Percentiles rank a stretch among this genome's conserved stretches.
phyloP scores from a whole-genome alignment of 768 basidiomycete genomes.

The Gloeophyllum trabeum region DNA sequence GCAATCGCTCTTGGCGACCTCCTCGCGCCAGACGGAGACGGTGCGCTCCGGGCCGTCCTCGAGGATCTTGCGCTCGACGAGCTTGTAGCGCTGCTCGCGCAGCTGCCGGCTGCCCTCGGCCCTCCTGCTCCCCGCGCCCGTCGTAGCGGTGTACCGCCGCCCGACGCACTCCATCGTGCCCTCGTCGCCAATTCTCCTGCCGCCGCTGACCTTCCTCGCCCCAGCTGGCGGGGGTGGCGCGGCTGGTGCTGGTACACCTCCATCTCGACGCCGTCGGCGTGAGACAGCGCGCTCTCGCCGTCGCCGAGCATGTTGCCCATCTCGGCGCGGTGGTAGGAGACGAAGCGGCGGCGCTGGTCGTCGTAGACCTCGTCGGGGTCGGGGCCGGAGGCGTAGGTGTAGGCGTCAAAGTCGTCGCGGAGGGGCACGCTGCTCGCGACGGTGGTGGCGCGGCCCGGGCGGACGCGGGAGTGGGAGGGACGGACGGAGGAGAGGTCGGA shows the following conservation, averaged over 20 bases:
- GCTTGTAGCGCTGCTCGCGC: no score
- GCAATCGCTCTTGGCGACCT: slow-evolving; percentile 18
- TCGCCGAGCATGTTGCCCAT: background rate
- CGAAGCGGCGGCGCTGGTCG: background rate
- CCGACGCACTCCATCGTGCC: background rate
- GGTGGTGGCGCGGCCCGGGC: no score
- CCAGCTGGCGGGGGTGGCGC: background rate
- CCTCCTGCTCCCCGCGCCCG: background rate
- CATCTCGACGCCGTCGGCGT: background rate
- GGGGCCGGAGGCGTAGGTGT: background rate
- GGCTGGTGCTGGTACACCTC: background rate
- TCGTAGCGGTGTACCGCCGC: background rate
- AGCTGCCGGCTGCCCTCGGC: no score
- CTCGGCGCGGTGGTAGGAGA: background rate
- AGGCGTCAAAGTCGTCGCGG: background rate
- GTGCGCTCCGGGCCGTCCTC: slow-evolving; percentile 23
- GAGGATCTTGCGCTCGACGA: slow-evolving; percentile 20
- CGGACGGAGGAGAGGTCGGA: no score
- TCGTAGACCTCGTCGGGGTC: background rate
- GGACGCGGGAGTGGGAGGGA: no score
- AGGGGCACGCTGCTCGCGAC: background rate
- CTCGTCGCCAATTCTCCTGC: background rate
- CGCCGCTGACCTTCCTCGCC: background rate
- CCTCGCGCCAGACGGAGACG: slow-evolving; percentile 24
- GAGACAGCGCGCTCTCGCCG: no score